Percentiles rank a stretch among this genome's conserved stretches.
Conservation (phyloP, 257 asterid genomes). For the Plectranthus barbatus region DNA sequence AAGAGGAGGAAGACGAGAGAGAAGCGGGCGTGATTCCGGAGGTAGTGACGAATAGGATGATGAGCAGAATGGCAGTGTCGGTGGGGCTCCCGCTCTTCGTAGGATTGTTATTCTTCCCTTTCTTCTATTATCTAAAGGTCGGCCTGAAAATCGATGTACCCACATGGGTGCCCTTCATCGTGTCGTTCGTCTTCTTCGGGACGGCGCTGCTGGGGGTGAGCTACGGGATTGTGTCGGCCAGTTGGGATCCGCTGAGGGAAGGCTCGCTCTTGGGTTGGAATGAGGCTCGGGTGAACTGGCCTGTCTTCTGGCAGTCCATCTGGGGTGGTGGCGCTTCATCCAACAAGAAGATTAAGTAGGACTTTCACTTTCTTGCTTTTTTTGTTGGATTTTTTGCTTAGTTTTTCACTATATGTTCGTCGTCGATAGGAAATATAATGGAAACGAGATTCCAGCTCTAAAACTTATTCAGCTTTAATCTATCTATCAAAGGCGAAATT, state of each 20-base stretch:
- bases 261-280: conserved; percentile 89
- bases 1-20: conserved; percentile 28
- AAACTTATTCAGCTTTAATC: too few species aligned
- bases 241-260: conserved; percentile 97
- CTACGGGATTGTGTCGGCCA: conserved; percentile 91
- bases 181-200: conserved; percentile 84
- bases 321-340: conserved; percentile 40
- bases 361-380: not conserved
- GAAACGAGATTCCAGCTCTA: too few species aligned
- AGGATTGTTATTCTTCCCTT: conserved; percentile 82
- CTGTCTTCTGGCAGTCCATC: conserved; percentile 85
- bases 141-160: conserved; percentile 89
- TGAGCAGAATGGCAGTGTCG: conserved; percentile 60
- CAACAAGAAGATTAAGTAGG: conserved; percentile 34
- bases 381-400: too few species aligned
- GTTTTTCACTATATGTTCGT: too few species aligned
- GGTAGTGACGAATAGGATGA: conserved; percentile 92
- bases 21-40: conserved; percentile 78
- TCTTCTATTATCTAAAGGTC: conserved; percentile 82
- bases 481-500: too few species aligned
- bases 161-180: conserved; percentile 79
- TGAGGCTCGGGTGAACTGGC: conserved; percentile 93
- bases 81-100: conserved; percentile 79
- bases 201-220: conserved; percentile 78
- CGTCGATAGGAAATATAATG: too few species aligned